Percentiles rank a stretch among this genome's conserved stretches.
These are phyloP conservation scores for Lupinus albus DNA, from an alignment of 306 rosid species.

Conservation along the genomic window DNA sequence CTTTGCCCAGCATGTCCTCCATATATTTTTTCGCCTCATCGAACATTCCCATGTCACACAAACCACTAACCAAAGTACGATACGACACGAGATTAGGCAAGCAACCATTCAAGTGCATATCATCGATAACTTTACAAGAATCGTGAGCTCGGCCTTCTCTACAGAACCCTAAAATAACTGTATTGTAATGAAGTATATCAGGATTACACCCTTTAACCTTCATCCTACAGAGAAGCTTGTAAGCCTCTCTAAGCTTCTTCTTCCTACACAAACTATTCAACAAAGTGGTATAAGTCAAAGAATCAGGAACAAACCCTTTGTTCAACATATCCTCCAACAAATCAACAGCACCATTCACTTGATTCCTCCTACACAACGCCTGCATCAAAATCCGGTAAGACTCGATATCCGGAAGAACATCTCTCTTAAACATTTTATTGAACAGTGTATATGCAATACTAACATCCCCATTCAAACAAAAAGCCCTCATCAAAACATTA, in stretches of 20 bases:
- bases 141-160: conserved; percentile 74
- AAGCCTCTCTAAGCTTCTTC: conserved; percentile 81
- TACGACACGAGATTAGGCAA: conserved; percentile 78
- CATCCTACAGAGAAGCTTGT: conserved; percentile 94
- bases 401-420: conserved; percentile 67
- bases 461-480: conserved; percentile 66
- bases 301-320: conserved; percentile 82
- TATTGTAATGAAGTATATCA: conserved; percentile 80
- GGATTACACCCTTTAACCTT: conserved; percentile 94
- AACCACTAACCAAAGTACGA: conserved; percentile 65
- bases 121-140: conserved; percentile 79
- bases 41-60: conserved; percentile 70
- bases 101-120: conserved; percentile 74
- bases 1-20: conserved; percentile 64
- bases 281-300: conserved; percentile 78
- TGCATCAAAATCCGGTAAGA: conserved; percentile 86
- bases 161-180: conserved; percentile 74
- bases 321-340: conserved; percentile 89
- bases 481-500: conserved; percentile 67
- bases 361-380: conserved; percentile 78
- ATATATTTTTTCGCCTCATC: conserved; percentile 62
- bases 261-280: conserved; percentile 93
- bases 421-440: conserved; percentile 78
- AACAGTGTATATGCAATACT: conserved; percentile 81
- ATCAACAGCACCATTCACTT: conserved; percentile 72